Evolutionary conservation across 495 filamentous ascomycete genomes (phyloP).

Genomic region (Thermochaetoides thermophila): DNA sequence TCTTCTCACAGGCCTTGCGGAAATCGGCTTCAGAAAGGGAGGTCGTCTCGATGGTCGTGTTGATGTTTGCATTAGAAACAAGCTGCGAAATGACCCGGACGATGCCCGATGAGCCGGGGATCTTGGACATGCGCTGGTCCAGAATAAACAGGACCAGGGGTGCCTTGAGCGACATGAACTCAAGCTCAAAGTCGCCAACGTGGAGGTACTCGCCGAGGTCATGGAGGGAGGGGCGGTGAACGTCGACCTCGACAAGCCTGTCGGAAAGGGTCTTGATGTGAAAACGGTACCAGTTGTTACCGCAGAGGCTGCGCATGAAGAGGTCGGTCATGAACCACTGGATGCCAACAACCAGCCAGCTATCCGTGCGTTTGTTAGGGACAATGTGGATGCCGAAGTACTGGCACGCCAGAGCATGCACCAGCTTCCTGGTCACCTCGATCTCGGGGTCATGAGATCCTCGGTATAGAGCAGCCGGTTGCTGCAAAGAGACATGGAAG

Average conservation of each 20-base stretch:
- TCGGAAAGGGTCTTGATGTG: constrained; percentile 80
- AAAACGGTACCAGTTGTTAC: constrained; percentile 87
- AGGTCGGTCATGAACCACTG: constrained; percentile 86
- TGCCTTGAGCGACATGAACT: constrained; percentile 86
- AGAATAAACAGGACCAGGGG: constrained; percentile 86
- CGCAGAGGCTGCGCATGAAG: constrained; percentile 77
- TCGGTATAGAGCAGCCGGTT: constrained; percentile 69
- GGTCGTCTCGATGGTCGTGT: constrained; percentile 56
- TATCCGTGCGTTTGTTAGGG: constrained; percentile 62
- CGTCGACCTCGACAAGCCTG: constrained; percentile 63
- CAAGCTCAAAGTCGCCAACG: constrained; percentile 66
- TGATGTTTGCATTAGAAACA: constrained; percentile 67
- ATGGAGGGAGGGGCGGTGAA: constrained; percentile 66
- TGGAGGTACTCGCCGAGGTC: constrained; percentile 63
- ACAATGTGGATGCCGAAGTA: constrained; percentile 87
- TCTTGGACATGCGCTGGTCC: constrained; percentile 77
- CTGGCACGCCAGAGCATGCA: constrained; percentile 77
- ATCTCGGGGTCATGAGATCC: constrained; percentile 67
- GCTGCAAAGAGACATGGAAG: constrained; percentile 76
- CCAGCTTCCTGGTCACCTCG: constrained; percentile 57
- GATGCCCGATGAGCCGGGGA: constrained; percentile 67
- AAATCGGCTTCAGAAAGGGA: constrained; percentile 62
- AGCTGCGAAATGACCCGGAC: constrained; percentile 70
- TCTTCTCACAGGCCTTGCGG: constrained; percentile 67
- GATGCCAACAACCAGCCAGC: constrained; percentile 83